Base-by-base conservation (phyloP, 495 filamentous ascomycete species). In the Aspergillus saccharolyticus region DNA sequence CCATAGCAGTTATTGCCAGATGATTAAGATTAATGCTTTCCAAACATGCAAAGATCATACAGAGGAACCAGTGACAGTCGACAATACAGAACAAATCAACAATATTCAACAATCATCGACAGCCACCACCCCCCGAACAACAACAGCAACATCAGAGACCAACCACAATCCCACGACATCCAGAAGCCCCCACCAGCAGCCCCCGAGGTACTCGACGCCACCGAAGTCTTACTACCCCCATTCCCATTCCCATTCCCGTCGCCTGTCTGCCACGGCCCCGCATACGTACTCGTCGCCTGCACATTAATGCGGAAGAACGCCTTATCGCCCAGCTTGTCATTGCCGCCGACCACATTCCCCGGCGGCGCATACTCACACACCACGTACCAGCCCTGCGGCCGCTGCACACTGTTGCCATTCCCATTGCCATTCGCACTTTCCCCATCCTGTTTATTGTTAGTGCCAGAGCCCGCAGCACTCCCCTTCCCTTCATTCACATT, bases 341-440 rank as follows among this genome's bases (percentile, higher is more conserved):
- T 51, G 10, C 72, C 63, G 0, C 87, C 89, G 1, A 79, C 66
- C 0, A 93, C 78, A 69, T 96, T 95, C 18, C 90, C 90, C 1
- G 75, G 65, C 3, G 87, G 89, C 61, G 68, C 81, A 70, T 94
- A 96, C 74, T 92, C 88, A 70, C 90, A 96, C 16, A 88, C 89
- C 21, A 94, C 74, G 66, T 81, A 89, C 86, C 85, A 91, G 7
- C 87, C 85, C 22, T 77, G 73, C 10, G 78, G 78, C 19, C 28
- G 63, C 50, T 39, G 30, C 12, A 30, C 24, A 2, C 57, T 57
- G 10, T 39, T 39, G 5, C 4, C 50, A 18, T 63, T 51, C 18
- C 44, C 60, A 15, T 8, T 15, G 14, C 44, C 44, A 18, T 61
- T 47, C 15, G 59, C 58, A 4, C 44, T n/a, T n/a, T n/a, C 52